phyloP scores from a whole-genome alignment of 805 yeast genomes.

The Pichia paraexigua region DNA sequence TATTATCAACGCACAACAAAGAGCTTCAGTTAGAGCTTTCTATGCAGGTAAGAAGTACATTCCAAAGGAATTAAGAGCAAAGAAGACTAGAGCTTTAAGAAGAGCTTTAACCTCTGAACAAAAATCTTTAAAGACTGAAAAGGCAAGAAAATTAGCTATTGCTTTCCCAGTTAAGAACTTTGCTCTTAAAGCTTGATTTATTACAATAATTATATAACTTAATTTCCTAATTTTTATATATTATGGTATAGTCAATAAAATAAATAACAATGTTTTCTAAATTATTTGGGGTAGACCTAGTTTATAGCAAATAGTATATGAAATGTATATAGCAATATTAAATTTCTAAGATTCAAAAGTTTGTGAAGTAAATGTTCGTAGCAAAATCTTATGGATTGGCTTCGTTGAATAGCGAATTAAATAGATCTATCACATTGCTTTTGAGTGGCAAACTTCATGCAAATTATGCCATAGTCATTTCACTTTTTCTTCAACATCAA shows the following conservation, averaged over 20 bases:
- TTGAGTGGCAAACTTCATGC: neutral
- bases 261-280: neutral
- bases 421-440: neutral
- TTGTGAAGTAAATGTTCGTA: too few species aligned
- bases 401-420: neutral
- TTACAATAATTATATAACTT: neutral
- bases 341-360: neutral
- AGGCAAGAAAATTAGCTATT: slow-evolving; percentile 83
- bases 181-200: slow-evolving; percentile 91
- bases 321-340: neutral
- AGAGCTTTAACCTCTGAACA: slow-evolving; percentile 88
- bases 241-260: slow-evolving; percentile 2
- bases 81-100: slow-evolving; percentile 99
- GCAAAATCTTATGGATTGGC: too few species aligned
- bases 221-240: slow-evolving; percentile 3
- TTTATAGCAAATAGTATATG: too few species aligned
- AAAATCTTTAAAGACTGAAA: slow-evolving; percentile 72
- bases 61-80: slow-evolving; percentile 98
- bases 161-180: slow-evolving; percentile 98
- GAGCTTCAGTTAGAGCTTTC: slow-evolving; percentile 90
- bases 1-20: slow-evolving; percentile 92
- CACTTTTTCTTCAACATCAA: neutral
- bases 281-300: neutral
- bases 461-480: too few species aligned
- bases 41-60: slow-evolving; percentile 91